Evolutionary conservation across 768 basidiomycete species (phyloP).

Genomic region (Phaeotremella fagi): DNA sequence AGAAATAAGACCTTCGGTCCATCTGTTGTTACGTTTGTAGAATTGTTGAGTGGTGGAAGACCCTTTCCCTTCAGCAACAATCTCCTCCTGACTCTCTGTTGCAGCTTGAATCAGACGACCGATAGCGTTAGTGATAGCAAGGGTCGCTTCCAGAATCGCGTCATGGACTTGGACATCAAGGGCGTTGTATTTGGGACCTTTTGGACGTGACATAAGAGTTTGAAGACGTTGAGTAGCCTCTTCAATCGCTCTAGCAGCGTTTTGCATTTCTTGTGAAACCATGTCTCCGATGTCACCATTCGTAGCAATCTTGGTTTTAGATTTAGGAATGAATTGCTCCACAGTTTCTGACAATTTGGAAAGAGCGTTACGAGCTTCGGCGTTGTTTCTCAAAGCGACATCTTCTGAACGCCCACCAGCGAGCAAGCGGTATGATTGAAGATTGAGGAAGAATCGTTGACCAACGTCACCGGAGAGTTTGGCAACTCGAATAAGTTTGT

Average conservation of each 20-base stretch:
- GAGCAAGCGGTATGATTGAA: slow-evolving; percentile 92
- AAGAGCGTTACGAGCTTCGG: slow-evolving; percentile 74
- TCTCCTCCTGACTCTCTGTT: slow-evolving; percentile 96
- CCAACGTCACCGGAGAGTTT: slow-evolving; percentile 82
- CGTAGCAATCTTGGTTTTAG: slow-evolving; percentile 63
- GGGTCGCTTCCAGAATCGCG: slow-evolving; percentile 84
- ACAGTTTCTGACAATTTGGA: slow-evolving; percentile 80
- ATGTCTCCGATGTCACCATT: slow-evolving; percentile 94
- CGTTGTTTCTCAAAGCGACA: slow-evolving; percentile 82
- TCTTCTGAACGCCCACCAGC: slow-evolving; percentile 77
- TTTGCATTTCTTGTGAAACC: slow-evolving; percentile 93
- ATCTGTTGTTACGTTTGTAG: slow-evolving; percentile 99
- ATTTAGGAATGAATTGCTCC: slow-evolving; percentile 74
- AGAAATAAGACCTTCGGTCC: slow-evolving; percentile 98
- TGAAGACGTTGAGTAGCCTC: slow-evolving; percentile 83
- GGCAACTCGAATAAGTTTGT: slow-evolving; percentile 79
- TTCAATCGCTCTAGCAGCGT: slow-evolving; percentile 89
- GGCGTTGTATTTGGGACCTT: slow-evolving; percentile 75
- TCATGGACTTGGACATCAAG: slow-evolving; percentile 97
- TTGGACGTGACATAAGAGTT: slow-evolving; percentile 83
- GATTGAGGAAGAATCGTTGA: slow-evolving; percentile 85
- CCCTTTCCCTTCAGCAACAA: slow-evolving; percentile 90
- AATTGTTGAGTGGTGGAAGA: slow-evolving; percentile 90
- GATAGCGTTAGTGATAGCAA: slow-evolving; percentile 94
- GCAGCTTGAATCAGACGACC: slow-evolving; percentile 91